Conservation (phyloP, 2,329 filamentous ascomycete genomes). For the Paecilomyces variotii region DNA sequence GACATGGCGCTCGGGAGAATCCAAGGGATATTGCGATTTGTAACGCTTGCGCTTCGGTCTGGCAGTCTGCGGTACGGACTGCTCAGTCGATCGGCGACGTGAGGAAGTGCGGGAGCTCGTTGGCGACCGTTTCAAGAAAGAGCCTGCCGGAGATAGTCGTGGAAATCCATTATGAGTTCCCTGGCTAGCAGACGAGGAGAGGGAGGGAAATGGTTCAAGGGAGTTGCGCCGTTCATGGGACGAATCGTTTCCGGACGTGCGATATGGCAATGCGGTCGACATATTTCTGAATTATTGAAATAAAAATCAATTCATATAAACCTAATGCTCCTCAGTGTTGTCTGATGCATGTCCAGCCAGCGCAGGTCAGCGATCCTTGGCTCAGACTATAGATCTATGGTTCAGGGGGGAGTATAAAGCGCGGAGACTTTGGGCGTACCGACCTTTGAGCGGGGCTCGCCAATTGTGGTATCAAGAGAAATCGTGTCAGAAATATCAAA, state of each 20-base stretch:
- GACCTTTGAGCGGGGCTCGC: neutral
- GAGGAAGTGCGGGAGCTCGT: slow-evolving; percentile 37
- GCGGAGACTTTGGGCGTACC: neutral
- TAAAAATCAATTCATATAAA: neutral
- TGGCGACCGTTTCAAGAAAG: slow-evolving; percentile 43
- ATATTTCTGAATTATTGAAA: slow-evolving; percentile 21
- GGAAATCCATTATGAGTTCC: slow-evolving; percentile 45
- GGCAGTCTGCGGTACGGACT: slow-evolving; percentile 37
- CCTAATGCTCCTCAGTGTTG: slow-evolving; percentile 1
- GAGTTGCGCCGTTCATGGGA: slow-evolving; percentile 44
- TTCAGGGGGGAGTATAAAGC: neutral
- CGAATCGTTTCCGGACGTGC: slow-evolving; percentile 31
- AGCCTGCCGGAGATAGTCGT: slow-evolving; percentile 54
- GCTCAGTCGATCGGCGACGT: slow-evolving; percentile 27
- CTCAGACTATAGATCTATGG: neutral
- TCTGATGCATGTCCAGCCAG: neutral
- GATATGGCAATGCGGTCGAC: slow-evolving; percentile 30
- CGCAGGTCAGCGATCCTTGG: neutral
- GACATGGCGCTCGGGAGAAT: slow-evolving; percentile 80
- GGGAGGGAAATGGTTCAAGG: slow-evolving; percentile 55
- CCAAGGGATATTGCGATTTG: slow-evolving; percentile 68
- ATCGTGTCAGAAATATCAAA: neutral
- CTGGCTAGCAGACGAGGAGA: slow-evolving; percentile 25
- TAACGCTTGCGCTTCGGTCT: slow-evolving; percentile 43
- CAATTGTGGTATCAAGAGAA: neutral